Percentiles rank a stretch among this genome's conserved stretches.
Conservation (phyloP, 225 moss, liverwort and hornwort species). For the Physcomitrellopsis africana region DNA sequence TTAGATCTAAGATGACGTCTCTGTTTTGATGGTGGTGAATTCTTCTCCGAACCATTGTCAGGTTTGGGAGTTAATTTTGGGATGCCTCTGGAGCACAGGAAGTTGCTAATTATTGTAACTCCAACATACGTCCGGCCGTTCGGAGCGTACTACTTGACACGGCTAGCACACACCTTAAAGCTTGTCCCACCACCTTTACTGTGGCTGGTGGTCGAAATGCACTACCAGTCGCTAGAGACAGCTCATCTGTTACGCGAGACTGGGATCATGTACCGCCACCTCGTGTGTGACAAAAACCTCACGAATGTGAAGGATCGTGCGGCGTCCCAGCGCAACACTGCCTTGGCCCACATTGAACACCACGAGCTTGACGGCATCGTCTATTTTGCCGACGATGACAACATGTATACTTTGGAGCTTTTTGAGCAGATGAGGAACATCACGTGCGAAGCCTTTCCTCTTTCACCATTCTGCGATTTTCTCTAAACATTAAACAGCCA, state of each 20-base stretch:
- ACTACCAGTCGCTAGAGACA: conserved; percentile 75
- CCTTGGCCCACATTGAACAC: conserved; percentile 62
- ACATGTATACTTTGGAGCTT: conserved; percentile 62
- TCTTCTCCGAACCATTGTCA: conserved; percentile 20
- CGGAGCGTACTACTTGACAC: conserved; percentile 83
- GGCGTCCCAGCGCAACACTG: conserved; percentile 63
- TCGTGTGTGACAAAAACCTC: conserved; percentile 72
- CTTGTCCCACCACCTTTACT: conserved; percentile 86
- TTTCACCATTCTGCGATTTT: background rate
- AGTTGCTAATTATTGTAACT: conserved; percentile 86
- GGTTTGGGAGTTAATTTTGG: conserved; percentile 27
- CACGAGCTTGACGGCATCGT: conserved; percentile 73
- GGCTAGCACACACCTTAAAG: conserved; percentile 87
- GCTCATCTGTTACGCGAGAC: conserved; percentile 77
- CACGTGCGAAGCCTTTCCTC: conserved; percentile 36
- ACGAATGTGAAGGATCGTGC: conserved; percentile 72
- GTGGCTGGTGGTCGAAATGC: conserved; percentile 93
- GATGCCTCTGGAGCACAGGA: conserved; percentile 41
- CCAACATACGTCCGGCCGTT: conserved; percentile 89
- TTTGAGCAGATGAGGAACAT: conserved; percentile 62
- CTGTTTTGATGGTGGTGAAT: conserved; percentile 8
- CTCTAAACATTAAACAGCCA: background rate
- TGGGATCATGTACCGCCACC: conserved; percentile 94
- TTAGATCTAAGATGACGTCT: background rate
- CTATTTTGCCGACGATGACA: conserved; percentile 72